These are phyloP conservation scores for Arxiozyma slooffiae DNA, from an alignment of 1,139 yeast genomes.

Conservation along the genomic window DNA sequence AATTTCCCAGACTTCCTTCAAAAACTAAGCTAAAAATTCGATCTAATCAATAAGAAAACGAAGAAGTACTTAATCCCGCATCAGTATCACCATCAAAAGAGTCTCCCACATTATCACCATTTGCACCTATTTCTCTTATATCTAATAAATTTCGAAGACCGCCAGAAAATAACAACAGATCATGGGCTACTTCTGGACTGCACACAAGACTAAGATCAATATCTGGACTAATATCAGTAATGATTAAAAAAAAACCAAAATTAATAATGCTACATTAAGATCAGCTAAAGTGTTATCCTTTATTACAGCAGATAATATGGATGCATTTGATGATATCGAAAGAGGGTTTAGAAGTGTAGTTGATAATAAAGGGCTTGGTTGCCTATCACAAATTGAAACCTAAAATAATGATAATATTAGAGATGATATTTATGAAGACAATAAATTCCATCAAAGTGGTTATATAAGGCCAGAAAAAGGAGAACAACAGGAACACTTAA, in stretches of 20 bases:
- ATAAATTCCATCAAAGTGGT: background rate
- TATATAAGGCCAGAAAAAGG: background rate
- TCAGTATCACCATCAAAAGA: conserved; percentile 6
- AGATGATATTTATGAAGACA: background rate
- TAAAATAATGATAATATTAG: background rate
- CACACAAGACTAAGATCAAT: conserved; percentile 3
- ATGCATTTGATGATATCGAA: conserved; percentile 27
- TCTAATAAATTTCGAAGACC: conserved; percentile 14
- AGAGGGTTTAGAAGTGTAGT: conserved; percentile 24
- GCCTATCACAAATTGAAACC: conserved; percentile 22
- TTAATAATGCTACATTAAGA: conserved; percentile 13
- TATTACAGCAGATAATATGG: conserved; percentile 27
- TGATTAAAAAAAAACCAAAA: conserved; percentile 5
- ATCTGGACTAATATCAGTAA: no score
- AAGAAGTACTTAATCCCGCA: conserved; percentile 2
- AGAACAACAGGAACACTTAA: background rate
- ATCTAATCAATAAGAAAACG: conserved; percentile 2
- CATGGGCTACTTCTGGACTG: conserved; percentile 7
- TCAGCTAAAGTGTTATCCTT: conserved; percentile 25
- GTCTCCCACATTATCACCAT: background rate
- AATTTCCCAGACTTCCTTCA: conserved; percentile 14
- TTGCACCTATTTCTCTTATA: conserved; percentile 5
- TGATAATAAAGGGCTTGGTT: conserved; percentile 21
- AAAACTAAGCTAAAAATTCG: conserved; percentile 12
- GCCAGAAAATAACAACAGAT: conserved; percentile 7